Base-by-base conservation (phyloP, 805 yeast species). In the Metschnikowia koreensis region DNA sequence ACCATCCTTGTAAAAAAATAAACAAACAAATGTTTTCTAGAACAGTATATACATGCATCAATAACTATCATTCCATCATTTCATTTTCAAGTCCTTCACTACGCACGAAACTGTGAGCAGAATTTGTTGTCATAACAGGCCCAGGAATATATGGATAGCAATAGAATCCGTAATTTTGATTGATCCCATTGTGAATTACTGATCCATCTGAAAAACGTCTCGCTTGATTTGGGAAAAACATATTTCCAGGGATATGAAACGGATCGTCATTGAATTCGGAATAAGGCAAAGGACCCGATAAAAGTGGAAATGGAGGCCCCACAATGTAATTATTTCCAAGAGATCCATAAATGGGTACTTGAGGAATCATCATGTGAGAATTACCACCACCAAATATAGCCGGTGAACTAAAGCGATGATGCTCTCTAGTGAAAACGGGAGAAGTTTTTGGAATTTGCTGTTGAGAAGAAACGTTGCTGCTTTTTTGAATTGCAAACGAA, bases 401-500 rank as follows among this genome's bases (percentile, higher is more conserved):
- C 2, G 37, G 37, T 9, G 40, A 15, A 13, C 10, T 15, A 38
- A 38, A 12, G 3, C 40, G 11, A 16, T 8, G 41, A 2, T 22
- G 22, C 4, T 22, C 22, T 22, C 4, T 22, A 22, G 22, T 4
- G 22, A 22, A 22, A 22, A 22, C 22, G 22, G 22, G 22, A 22
- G 22, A 22, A 22, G 22, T 22, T 22, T 22, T 22, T 22, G 22
- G 22, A 3, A 22, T 3, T 22, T 22, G 22, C 22, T 40, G 46
- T 41, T 33, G 17, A 40, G 38, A 5, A 28, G 38, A 5, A 10
- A 33, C 12, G 11, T 13, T 11, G 46, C 47, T 54, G 9, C 56
- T 48, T 49, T 72, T 73, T 48, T 73, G 77, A 29, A 73, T 65
- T 2, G 78, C 78, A 63, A 73, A 73, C 34, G 75, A 71, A 0